Evolutionary conservation across 768 basidiomycete species (phyloP).

Genomic region (Pleurotus platypus): DNA sequence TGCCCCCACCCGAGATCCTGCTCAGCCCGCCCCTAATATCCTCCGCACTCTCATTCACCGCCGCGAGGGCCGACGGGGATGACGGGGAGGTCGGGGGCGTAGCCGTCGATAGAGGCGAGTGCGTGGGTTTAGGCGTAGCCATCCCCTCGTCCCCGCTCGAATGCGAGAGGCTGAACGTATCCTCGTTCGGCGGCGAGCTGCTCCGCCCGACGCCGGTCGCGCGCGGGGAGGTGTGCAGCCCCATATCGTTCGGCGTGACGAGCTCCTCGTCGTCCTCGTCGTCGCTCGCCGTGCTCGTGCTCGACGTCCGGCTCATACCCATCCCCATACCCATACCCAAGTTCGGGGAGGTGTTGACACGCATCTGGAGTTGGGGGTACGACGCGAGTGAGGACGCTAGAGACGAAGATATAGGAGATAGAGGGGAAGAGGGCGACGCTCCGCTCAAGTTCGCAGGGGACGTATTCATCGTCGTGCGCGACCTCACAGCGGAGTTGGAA

Average conservation of each 20-base stretch:
- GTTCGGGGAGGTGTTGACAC: too few species aligned
- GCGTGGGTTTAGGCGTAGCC: background rate
- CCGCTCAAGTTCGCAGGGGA: background rate
- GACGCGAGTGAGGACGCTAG: background rate
- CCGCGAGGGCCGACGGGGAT: too few species aligned
- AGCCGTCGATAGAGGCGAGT: background rate
- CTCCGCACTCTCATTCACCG: background rate
- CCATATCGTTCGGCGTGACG: background rate
- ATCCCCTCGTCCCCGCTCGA: background rate
- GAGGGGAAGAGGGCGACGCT: background rate
- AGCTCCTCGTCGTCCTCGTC: conserved; percentile 2
- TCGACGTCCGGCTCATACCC: background rate
- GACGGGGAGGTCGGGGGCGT: background rate
- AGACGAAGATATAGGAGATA: background rate
- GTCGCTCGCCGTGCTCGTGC: background rate
- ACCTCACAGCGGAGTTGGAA: background rate
- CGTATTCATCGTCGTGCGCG: background rate
- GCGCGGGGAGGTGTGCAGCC: background rate
- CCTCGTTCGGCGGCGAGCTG: background rate
- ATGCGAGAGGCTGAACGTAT: background rate
- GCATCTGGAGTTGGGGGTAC: too few species aligned
- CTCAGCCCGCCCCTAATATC: conserved; percentile 1
- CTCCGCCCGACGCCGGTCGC: background rate
- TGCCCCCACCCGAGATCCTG: background rate
- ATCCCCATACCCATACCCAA: background rate